phyloP scores from a whole-genome alignment of 257 asterid genomes.

The Solanum chilense region DNA sequence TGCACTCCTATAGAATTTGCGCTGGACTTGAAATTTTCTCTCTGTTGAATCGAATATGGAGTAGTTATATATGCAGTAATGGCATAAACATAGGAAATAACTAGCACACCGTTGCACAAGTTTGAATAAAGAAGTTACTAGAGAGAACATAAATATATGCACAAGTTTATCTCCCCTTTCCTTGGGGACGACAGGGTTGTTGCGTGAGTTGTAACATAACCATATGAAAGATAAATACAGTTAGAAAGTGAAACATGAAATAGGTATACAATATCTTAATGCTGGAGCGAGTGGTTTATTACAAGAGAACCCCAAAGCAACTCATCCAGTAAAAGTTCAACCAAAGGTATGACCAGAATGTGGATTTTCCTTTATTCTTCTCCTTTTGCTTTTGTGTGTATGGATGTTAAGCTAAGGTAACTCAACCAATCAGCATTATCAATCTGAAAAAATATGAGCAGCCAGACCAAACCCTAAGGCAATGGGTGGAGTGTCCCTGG shows the following conservation, averaged over 20 bases:
- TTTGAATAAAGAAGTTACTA: not conserved
- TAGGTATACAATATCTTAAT: not conserved
- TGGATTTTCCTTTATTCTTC: not conserved
- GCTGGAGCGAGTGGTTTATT: not conserved
- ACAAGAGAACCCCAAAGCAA: not conserved
- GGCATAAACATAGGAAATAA: not conserved
- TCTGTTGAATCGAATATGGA: slow-evolving; percentile 30
- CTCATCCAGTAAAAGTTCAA: not conserved
- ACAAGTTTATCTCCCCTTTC: not conserved
- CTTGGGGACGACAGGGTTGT: not conserved
- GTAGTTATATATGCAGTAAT: not conserved
- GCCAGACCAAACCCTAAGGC: not conserved
- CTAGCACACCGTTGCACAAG: not conserved
- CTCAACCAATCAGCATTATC: not conserved
- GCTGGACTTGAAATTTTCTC: slow-evolving; percentile 78
- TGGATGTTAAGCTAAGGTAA: not conserved
- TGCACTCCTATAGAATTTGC: slow-evolving; percentile 82
- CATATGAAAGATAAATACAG: not conserved
- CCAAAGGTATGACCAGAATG: not conserved
- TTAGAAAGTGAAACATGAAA: not conserved
- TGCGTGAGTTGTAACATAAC: not conserved
- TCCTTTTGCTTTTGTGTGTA: not conserved
- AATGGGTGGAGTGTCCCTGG: not conserved
- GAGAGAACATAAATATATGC: not conserved
- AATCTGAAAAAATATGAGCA: not conserved